phyloP scores from a whole-genome alignment of 2,329 filamentous ascomycete species.

The Conoideocrella luteorostrata region DNA sequence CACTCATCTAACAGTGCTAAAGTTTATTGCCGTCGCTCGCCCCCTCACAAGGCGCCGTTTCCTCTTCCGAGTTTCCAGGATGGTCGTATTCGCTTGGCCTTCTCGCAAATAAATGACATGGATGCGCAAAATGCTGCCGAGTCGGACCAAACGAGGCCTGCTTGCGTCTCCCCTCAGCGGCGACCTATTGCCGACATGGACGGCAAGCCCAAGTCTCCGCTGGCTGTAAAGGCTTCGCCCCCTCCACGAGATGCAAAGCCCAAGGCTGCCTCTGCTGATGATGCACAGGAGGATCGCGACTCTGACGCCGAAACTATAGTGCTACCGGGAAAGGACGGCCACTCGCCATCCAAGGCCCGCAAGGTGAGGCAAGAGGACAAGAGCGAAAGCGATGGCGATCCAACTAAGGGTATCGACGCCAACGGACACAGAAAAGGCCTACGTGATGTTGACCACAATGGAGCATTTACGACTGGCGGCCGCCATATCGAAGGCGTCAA shows the following conservation, averaged over 20 bases:
- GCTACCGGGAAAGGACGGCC: conserved; percentile 56
- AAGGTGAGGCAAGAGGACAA: conserved; percentile 61
- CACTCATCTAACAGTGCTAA: not conserved
- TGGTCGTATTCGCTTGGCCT: conserved; percentile 48
- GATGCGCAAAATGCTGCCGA: conserved; percentile 63
- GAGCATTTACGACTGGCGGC: conserved; percentile 26
- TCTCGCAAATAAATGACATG: conserved; percentile 57
- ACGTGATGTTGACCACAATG: conserved; percentile 26
- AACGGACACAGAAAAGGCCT: conserved; percentile 26
- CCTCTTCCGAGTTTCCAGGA: conserved; percentile 38
- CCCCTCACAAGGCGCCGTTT: conserved; percentile 9
- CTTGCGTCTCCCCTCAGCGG: conserved; percentile 45
- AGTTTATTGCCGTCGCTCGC: not conserved
- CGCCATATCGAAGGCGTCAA: conserved; percentile 30
- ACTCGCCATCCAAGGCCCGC: conserved; percentile 56
- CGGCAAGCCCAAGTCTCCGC: conserved; percentile 13
- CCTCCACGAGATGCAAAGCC: conserved; percentile 10
- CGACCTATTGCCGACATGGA: conserved; percentile 21
- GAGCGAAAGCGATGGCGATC: conserved; percentile 47
- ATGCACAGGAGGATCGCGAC: conserved; percentile 48
- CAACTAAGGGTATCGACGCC: conserved; percentile 22
- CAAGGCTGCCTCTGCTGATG: conserved; percentile 16
- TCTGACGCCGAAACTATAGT: conserved; percentile 70
- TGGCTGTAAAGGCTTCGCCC: conserved; percentile 10
- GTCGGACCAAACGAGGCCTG: conserved; percentile 54